phyloP scores from a whole-genome alignment of 106 monocot species.

The Acorus calamus region DNA sequence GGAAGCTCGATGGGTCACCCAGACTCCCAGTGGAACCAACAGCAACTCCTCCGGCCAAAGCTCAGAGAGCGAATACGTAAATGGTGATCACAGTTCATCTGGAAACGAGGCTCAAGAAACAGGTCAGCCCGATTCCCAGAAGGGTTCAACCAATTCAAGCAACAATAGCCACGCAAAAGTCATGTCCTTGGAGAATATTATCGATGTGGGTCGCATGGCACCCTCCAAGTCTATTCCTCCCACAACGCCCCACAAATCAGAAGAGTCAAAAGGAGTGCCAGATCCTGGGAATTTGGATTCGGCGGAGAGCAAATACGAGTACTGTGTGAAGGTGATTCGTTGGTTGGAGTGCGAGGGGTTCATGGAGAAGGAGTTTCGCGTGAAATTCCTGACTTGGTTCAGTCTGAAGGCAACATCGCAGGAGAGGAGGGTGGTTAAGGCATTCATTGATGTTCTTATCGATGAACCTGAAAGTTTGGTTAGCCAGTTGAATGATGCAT shows the following conservation, averaged over 20 bases:
- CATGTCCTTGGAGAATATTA: slow-evolving; percentile 15
- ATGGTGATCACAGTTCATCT: slow-evolving; percentile 1
- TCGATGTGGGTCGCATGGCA: too few species aligned
- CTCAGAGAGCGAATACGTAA: slow-evolving; percentile 8
- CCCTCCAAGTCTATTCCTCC: slow-evolving; percentile 29
- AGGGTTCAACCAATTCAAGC: slow-evolving; percentile 62
- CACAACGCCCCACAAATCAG: slow-evolving; percentile 44
- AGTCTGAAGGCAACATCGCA: slow-evolving; percentile 68
- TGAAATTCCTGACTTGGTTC: slow-evolving; percentile 90
- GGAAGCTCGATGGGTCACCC: slow-evolving; percentile 45
- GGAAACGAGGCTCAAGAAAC: slow-evolving; percentile 15
- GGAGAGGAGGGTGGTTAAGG: slow-evolving; percentile 66
- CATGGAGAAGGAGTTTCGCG: slow-evolving; percentile 81
- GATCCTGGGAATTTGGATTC: slow-evolving; percentile 28
- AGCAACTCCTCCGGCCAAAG: slow-evolving; percentile 20
- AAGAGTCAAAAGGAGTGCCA: slow-evolving; percentile 8
- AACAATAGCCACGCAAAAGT: slow-evolving; percentile 24
- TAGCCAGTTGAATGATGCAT: slow-evolving; percentile 63
- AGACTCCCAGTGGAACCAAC: slow-evolving; percentile 16
- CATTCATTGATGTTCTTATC: slow-evolving; percentile 69
- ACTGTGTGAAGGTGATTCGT: slow-evolving; percentile 81
- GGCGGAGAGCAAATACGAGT: slow-evolving; percentile 62
- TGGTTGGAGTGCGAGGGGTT: slow-evolving; percentile 81
- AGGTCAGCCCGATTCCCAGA: slow-evolving; percentile 41
- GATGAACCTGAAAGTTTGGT: slow-evolving; percentile 73